Evolutionary conservation across 2,329 filamentous ascomycete genomes (phyloP).

Genomic region (Coniochaeta prunicola): DNA sequence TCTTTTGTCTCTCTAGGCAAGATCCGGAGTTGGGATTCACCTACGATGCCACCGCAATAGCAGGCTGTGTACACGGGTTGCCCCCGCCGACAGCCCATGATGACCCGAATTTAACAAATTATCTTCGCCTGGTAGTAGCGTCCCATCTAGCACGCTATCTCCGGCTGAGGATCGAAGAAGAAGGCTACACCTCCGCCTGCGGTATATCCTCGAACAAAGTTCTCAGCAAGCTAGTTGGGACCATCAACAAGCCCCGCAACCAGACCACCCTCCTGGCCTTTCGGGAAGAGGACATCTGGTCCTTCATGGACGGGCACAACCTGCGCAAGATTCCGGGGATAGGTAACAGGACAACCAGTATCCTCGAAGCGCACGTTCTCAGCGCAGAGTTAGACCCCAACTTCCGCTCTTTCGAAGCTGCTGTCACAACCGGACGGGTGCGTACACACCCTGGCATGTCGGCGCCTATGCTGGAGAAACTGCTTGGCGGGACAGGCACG

Average conservation of each 20-base stretch:
- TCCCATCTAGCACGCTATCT: slow-evolving; percentile 76
- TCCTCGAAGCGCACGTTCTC: slow-evolving; percentile 47
- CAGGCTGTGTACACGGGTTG: slow-evolving; percentile 46
- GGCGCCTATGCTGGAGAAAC: slow-evolving; percentile 33
- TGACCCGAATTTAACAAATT: background rate
- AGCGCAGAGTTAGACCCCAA: slow-evolving; percentile 22
- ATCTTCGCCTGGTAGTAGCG: slow-evolving; percentile 44
- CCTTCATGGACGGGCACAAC: slow-evolving; percentile 69
- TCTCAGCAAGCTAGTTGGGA: slow-evolving; percentile 77
- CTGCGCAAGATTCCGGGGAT: slow-evolving; percentile 81
- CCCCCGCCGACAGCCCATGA: background rate
- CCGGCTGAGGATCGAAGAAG: slow-evolving; percentile 62
- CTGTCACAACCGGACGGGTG: slow-evolving; percentile 59
- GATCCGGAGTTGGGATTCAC: slow-evolving; percentile 76
- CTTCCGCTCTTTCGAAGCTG: slow-evolving; percentile 26
- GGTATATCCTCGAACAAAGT: slow-evolving; percentile 85
- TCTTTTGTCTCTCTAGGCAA: slow-evolving; percentile 66
- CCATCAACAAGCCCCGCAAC: slow-evolving; percentile 74
- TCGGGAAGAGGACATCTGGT: slow-evolving; percentile 44
- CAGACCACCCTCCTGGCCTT: slow-evolving; percentile 79
- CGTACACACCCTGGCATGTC: slow-evolving; percentile 57
- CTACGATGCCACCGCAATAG: slow-evolving; percentile 64
- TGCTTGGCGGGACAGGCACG: background rate
- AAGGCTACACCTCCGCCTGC: slow-evolving; percentile 81
- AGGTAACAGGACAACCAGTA: slow-evolving; percentile 65